Conservation (phyloP, 148 eudicot genomes). For the Spergularia bocconei region DNA sequence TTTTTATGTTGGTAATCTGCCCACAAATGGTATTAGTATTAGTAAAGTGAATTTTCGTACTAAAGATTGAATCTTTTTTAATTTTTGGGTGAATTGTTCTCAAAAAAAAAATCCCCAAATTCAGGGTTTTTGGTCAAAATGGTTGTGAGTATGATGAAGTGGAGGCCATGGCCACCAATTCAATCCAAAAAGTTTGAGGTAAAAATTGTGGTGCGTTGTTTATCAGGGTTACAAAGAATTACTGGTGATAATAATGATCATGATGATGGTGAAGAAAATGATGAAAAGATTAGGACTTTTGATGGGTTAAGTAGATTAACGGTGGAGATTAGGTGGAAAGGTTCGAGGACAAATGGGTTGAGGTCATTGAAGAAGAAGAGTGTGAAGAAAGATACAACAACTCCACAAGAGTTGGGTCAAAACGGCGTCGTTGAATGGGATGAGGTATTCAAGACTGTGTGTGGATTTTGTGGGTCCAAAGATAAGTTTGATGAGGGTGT, state of each 20-base stretch:
- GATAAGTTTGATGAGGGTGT: conserved; percentile 32
- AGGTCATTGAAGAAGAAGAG: conserved; percentile 42
- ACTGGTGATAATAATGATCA: background rate
- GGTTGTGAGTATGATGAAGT: conserved; percentile 73
- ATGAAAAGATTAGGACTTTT: background rate
- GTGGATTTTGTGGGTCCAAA: conserved; percentile 42
- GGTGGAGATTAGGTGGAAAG: conserved; percentile 78
- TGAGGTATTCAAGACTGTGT: conserved; percentile 50
- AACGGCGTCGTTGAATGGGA: conserved; percentile 59
- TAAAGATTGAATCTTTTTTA: conserved; percentile 4
- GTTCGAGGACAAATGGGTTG: conserved; percentile 52
- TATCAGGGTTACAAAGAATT: conserved; percentile 35
- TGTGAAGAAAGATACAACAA: conserved; percentile 49
- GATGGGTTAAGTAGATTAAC: conserved; percentile 30
- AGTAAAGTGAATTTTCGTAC: background rate
- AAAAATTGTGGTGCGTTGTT: conserved; percentile 34
- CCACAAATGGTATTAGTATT: too few relatives aligned
- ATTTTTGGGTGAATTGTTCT: background rate
- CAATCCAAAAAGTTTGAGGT: conserved; percentile 50
- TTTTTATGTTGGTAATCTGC: too few relatives aligned
- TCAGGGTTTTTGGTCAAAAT: conserved; percentile 5
- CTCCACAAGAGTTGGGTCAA: conserved; percentile 32
- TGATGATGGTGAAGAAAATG: conserved; percentile 14
- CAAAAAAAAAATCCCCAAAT: background rate
- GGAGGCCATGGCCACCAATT: conserved; percentile 63